Evolutionary conservation across 306 rosid genomes (phyloP).

Genomic region (Castanea mollissima): DNA sequence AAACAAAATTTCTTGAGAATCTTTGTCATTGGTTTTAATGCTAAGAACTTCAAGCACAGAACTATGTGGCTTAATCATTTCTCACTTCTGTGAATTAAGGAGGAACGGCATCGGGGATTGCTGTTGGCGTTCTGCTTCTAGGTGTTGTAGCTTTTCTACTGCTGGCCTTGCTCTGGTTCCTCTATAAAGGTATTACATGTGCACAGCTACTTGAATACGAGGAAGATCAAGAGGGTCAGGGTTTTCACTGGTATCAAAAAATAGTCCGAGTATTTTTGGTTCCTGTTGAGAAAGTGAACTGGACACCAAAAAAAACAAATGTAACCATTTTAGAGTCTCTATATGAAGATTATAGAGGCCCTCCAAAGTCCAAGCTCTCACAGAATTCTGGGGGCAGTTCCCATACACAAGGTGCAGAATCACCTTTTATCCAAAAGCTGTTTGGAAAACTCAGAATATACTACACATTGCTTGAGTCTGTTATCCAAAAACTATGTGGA

Average conservation of each 20-base stretch:
- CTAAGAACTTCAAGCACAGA: neutral
- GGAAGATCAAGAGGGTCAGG: conserved; percentile 75
- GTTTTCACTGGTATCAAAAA: conserved; percentile 80
- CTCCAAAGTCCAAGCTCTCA: conserved; percentile 12
- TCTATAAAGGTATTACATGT: conserved; percentile 72
- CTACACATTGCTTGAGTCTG: conserved; percentile 50
- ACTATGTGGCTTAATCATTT: neutral
- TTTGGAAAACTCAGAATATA: conserved; percentile 86
- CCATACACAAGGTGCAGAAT: conserved; percentile 73
- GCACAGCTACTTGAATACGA: conserved; percentile 85
- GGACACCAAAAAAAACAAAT: too few relatives aligned
- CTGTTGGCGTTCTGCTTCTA: conserved; percentile 63
- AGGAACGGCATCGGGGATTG: conserved; percentile 44
- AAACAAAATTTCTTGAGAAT: too few relatives aligned
- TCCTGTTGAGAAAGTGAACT: conserved; percentile 19
- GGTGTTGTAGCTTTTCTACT: conserved; percentile 39
- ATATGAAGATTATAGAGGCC: too few relatives aligned
- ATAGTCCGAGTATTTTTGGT: conserved; percentile 68
- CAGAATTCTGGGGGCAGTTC: conserved; percentile 57
- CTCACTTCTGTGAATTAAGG: conserved; percentile 38
- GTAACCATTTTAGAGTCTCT: too few relatives aligned
- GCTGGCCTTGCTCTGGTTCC: conserved; percentile 66
- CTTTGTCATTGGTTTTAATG: neutral
- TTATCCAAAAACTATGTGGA: too few relatives aligned
- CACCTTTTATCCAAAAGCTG: conserved; percentile 83